Conservation (phyloP, 2,329 filamentous ascomycete species). For the Phialophora tarda region DNA sequence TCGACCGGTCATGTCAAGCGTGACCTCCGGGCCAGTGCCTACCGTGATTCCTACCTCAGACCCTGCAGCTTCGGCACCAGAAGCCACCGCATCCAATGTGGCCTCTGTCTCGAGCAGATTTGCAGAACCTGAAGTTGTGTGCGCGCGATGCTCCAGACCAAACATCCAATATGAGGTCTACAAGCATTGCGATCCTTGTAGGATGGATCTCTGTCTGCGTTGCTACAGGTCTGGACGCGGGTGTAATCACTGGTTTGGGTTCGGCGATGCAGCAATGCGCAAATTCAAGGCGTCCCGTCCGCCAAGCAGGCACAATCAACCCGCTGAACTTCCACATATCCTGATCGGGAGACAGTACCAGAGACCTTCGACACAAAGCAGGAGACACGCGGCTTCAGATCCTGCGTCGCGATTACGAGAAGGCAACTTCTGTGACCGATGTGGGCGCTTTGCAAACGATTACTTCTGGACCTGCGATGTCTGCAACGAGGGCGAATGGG, state of each 20-base stretch:
- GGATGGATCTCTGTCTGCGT: conserved; percentile 73
- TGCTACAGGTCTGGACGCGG: conserved; percentile 81
- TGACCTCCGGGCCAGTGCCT: conserved; percentile 38
- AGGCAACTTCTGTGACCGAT: conserved; percentile 83
- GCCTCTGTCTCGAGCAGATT: conserved; percentile 18
- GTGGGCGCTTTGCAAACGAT: conserved; percentile 73
- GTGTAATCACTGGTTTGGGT: conserved; percentile 87
- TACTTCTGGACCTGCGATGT: conserved; percentile 88
- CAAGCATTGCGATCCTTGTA: conserved; percentile 78
- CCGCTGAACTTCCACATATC: conserved; percentile 59
- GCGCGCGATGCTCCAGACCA: conserved; percentile 70
- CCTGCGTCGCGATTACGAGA: conserved; percentile 71
- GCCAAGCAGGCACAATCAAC: conserved; percentile 49
- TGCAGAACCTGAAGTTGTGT: conserved; percentile 73
- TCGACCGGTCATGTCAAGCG: conserved; percentile 26
- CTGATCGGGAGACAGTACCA: conserved; percentile 56
- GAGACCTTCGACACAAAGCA: conserved; percentile 33
- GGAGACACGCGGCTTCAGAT: conserved; percentile 49
- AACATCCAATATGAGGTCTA: conserved; percentile 86
- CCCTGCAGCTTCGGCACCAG: conserved; percentile 36
- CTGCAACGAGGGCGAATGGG: conserved; percentile 94
- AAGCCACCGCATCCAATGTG: conserved; percentile 7
- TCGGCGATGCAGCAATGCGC: conserved; percentile 72
- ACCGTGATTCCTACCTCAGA: conserved; percentile 38
- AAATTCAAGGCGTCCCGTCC: conserved; percentile 65